Evolutionary conservation across 768 basidiomycete genomes (phyloP), one percentile per base, ranked within the genome.

Genomic region (Phlebiopsis flavidoalba): DNA sequence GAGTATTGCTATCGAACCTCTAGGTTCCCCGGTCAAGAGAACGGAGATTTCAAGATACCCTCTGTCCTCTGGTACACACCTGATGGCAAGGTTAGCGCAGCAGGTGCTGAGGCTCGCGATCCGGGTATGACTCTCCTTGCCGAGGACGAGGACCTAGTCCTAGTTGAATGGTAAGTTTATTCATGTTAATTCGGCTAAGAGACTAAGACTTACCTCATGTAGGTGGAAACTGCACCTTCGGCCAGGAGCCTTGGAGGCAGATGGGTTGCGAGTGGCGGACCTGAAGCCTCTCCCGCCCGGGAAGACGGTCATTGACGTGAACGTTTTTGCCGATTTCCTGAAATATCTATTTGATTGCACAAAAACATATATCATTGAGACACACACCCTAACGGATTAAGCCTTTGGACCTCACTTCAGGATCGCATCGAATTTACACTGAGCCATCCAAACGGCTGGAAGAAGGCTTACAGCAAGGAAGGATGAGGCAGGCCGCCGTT

Each of bases 391-490:
- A 76, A 72, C 60, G 83, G 84, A 0, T 63, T 40, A 14, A 71
- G 73, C 11, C 63, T 84, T 3, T 84, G 81, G 83, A 66, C 66
- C 6, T 76, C 75, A 8, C 61, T 84, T 5, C 73, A 79, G 64
- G 63, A 70, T 12, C 70, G 64, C 7, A 77, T 82, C 24, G 77
- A 83, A 24, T 83, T 79, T 60, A 75, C 87, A 4, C 75, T 87
- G 15, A 79, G 80, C 0, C 85, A 86, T 64, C 86, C 85, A 5
- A 86, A 87, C 63, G 85, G 83, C 0, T 87, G 85, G 85, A 84
- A 81, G 85, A 81, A 62, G 82, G 83, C 0, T 70, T 68, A 1
- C 86, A 88, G 64, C 86, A 87, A 63, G 73, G 71, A 19, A 74
- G 79, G 65, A 83, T 87, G 73, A 79, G 85, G 4, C 69, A 70